These are phyloP conservation scores for Rugonectria rugulosa DNA, from an alignment of 2,329 filamentous ascomycete species.

Conservation along the genomic window DNA sequence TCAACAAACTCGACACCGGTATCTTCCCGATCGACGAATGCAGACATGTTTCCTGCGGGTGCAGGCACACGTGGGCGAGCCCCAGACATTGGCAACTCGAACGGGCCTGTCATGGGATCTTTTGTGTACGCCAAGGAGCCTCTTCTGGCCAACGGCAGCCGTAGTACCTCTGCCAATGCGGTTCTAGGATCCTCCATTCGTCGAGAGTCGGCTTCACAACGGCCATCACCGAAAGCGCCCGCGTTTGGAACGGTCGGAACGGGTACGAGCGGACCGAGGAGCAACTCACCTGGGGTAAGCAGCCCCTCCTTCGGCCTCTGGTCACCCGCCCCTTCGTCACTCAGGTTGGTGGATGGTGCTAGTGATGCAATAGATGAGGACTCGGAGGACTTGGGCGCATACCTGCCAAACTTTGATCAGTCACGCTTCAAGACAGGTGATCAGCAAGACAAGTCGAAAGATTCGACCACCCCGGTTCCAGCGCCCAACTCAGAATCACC, in stretches of 20 bases:
- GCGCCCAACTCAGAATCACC: slow-evolving; percentile 21
- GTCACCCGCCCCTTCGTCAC: slow-evolving; percentile 47
- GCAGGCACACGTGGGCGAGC: slow-evolving; percentile 32
- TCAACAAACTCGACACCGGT: slow-evolving; percentile 47
- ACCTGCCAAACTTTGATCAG: slow-evolving; percentile 61
- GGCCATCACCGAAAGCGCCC: slow-evolving; percentile 31
- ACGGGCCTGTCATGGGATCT: slow-evolving; percentile 42
- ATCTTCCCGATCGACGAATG: slow-evolving; percentile 42
- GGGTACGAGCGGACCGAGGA: slow-evolving; percentile 28
- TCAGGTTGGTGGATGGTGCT: slow-evolving; percentile 54
- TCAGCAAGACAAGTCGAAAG: slow-evolving; percentile 24
- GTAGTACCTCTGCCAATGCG: slow-evolving; percentile 56
- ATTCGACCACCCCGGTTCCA: neutral
- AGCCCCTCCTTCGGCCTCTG: slow-evolving; percentile 42
- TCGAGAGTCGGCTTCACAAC: slow-evolving; percentile 42
- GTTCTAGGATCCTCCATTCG: slow-evolving; percentile 37
- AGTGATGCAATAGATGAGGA: slow-evolving; percentile 48
- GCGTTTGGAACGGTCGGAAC: slow-evolving; percentile 26
- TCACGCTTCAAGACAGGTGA: slow-evolving; percentile 40
- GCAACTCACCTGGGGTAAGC: slow-evolving; percentile 28
- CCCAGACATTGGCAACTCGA: slow-evolving; percentile 33
- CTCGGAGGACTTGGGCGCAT: slow-evolving; percentile 56
- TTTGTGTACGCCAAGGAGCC: slow-evolving; percentile 51
- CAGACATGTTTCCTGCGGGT: slow-evolving; percentile 36
- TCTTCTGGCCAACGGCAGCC: slow-evolving; percentile 49